phyloP scores from a whole-genome alignment of 2,329 filamentous ascomycete genomes.

The Rutstroemia sp. region DNA sequence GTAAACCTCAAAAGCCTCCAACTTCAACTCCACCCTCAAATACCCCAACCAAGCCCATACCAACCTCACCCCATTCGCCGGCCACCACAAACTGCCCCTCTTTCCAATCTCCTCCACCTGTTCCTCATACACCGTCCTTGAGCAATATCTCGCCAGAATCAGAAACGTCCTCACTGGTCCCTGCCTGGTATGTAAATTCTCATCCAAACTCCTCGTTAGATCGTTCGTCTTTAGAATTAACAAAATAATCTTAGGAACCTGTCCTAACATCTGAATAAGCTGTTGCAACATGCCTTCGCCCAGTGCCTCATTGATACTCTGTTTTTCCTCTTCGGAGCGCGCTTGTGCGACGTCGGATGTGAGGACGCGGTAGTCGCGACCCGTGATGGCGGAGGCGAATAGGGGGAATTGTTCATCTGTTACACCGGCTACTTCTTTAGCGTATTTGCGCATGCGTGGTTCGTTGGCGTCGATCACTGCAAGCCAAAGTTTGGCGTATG shows the following conservation, averaged over 20 bases:
- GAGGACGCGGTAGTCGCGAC: slow-evolving; percentile 78
- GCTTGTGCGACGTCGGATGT: slow-evolving; percentile 44
- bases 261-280: slow-evolving; percentile 77
- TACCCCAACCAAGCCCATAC: slow-evolving; percentile 51
- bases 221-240: slow-evolving; percentile 98
- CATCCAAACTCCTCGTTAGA: slow-evolving; percentile 85
- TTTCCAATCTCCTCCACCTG: slow-evolving; percentile 49
- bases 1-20: slow-evolving; percentile 58
- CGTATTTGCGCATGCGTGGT: slow-evolving; percentile 77
- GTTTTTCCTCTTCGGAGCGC: slow-evolving; percentile 70
- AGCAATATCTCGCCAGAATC: slow-evolving; percentile 62
- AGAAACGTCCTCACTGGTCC: slow-evolving; percentile 59
- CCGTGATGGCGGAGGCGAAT: slow-evolving; percentile 94
- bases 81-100: slow-evolving; percentile 50
- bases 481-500: slow-evolving; percentile 96
- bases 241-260: slow-evolving; percentile 86
- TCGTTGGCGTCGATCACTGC: slow-evolving; percentile 90
- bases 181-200: slow-evolving; percentile 71
- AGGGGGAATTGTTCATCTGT: slow-evolving; percentile 86
- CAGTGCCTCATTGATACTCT: slow-evolving; percentile 75
- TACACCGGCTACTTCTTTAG: slow-evolving; percentile 81
- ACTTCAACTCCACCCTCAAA: slow-evolving; percentile 53
- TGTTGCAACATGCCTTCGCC: slow-evolving; percentile 85
- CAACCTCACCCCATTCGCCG: slow-evolving; percentile 46
- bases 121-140: slow-evolving; percentile 58